Conservation (phyloP, 1,284 basidiomycete species). For the Irpex sp. region DNA sequence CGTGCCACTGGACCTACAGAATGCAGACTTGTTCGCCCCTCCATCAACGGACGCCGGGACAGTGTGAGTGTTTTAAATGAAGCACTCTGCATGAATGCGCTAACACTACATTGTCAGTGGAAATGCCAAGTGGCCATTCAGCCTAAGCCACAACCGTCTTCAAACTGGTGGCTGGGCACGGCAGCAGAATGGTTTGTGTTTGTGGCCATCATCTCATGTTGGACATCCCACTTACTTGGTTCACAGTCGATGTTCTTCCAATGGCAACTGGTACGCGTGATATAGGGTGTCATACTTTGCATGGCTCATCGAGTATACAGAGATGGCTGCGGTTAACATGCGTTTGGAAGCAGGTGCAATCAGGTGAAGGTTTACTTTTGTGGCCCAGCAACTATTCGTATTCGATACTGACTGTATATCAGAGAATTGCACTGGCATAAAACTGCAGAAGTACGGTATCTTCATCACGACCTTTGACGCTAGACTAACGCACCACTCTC, state of each 20-base stretch:
- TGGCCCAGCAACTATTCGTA: neutral
- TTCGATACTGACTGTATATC: neutral
- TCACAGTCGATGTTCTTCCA: constrained; percentile 45
- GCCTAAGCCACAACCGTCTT: constrained; percentile 60
- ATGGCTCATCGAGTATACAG: constrained; percentile 21
- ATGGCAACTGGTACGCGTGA: constrained; percentile 42
- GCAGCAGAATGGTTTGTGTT: constrained; percentile 54
- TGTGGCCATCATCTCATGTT: neutral
- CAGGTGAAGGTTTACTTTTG: constrained; percentile 35
- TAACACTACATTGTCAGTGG: constrained; percentile 24
- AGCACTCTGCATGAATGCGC: no score
- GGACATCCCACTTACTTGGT: neutral
- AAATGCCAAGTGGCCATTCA: constrained; percentile 68
- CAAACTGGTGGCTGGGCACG: constrained; percentile 69
- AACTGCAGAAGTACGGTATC: constrained; percentile 46
- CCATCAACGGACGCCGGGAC: constrained; percentile 60
- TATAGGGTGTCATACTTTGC: neutral
- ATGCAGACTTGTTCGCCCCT: constrained; percentile 57
- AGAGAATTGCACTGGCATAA: constrained; percentile 73
- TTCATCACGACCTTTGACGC: neutral
- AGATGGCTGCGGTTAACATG: constrained; percentile 53
- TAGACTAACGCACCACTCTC: constrained; percentile 1
- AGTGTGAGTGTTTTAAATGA: constrained; percentile 32
- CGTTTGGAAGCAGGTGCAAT: constrained; percentile 58
- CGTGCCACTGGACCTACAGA: constrained; percentile 44